Conservation (phyloP, 768 basidiomycete genomes). For the Gymnopilus dilepis region DNA sequence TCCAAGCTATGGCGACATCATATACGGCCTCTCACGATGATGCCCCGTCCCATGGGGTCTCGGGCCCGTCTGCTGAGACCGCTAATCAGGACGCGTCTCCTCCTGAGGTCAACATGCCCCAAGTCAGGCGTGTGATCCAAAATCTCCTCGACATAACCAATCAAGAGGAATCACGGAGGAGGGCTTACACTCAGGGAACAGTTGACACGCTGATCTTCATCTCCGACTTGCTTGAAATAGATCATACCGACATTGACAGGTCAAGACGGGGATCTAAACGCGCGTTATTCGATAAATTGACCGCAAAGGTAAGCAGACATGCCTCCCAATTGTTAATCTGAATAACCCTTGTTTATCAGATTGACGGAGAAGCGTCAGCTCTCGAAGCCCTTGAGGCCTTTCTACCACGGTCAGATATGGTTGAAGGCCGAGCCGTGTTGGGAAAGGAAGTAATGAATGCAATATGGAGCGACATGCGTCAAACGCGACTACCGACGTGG, state of each 20-base stretch:
- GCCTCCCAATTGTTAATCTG: no score
- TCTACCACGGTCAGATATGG: not conserved
- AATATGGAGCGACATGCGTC: slow-evolving; percentile 36
- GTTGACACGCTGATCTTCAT: slow-evolving; percentile 15
- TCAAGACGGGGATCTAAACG: slow-evolving; percentile 11
- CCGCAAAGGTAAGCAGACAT: slow-evolving; percentile 1
- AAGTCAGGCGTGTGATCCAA: not conserved
- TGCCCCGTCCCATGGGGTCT: no score
- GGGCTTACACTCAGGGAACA: slow-evolving; percentile 17
- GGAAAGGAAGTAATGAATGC: slow-evolving; percentile 34
- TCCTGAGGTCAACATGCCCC: not conserved
- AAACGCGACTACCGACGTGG: slow-evolving; percentile 36
- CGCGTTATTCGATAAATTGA: slow-evolving; percentile 14
- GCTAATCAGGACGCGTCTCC: not conserved
- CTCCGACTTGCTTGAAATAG: slow-evolving; percentile 16
- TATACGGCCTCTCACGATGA: no score
- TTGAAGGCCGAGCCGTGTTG: slow-evolving; percentile 26
- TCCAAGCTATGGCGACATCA: no score
- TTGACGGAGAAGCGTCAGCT: not conserved
- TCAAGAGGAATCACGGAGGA: not conserved
- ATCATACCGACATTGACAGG: slow-evolving; percentile 11
- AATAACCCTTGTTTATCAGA: not conserved
- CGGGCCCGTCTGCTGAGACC: not conserved
- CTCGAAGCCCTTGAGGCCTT: not conserved
- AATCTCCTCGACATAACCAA: slow-evolving; percentile 8